phyloP scores from a whole-genome alignment of 352 stramenopile genomes.

The Phytophthora pseudosyringae region DNA sequence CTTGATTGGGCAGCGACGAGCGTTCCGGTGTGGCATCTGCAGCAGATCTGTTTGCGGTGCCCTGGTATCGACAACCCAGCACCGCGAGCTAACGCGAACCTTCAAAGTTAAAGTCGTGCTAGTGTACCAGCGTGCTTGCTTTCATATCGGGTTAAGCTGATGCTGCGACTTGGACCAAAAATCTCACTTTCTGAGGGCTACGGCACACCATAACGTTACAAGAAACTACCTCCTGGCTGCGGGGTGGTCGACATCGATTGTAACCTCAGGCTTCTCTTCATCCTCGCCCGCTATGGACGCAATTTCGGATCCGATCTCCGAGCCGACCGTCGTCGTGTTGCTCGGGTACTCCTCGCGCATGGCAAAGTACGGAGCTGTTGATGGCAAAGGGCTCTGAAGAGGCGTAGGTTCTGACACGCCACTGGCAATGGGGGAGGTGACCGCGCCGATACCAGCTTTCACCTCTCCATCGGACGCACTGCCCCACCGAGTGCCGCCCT shows the following conservation, averaged over 20 bases:
- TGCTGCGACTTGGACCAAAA: conserved; percentile 15
- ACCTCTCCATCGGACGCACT: conserved; percentile 19
- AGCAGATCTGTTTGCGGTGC: too few relatives aligned
- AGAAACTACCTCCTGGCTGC: conserved; percentile 25
- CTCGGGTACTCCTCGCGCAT: conserved; percentile 40
- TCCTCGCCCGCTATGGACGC: conserved; percentile 18
- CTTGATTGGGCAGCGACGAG: too few relatives aligned
- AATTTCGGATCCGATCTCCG: conserved; percentile 24
- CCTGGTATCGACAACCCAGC: too few relatives aligned
- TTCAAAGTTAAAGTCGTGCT: neutral
- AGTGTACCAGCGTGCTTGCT: conserved; percentile 11
- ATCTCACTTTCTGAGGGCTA: conserved; percentile 24
- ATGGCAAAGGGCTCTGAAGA: conserved; percentile 13
- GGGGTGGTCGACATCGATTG: conserved; percentile 21
- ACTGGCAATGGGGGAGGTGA: conserved; percentile 21
- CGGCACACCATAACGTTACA: conserved; percentile 22
- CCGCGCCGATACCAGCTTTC: conserved; percentile 20
- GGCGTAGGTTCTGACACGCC: conserved; percentile 12
- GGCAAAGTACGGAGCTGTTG: conserved; percentile 25
- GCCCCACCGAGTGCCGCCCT: conserved; percentile 17
- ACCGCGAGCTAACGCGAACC: neutral
- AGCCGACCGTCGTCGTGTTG: conserved; percentile 32
- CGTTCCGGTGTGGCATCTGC: too few relatives aligned
- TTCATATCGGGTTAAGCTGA: conserved; percentile 26
- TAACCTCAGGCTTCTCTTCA: conserved; percentile 30